Evolutionary conservation across 2,329 filamentous ascomycete genomes (phyloP).

Genomic region (Aspergillus amoenus): DNA sequence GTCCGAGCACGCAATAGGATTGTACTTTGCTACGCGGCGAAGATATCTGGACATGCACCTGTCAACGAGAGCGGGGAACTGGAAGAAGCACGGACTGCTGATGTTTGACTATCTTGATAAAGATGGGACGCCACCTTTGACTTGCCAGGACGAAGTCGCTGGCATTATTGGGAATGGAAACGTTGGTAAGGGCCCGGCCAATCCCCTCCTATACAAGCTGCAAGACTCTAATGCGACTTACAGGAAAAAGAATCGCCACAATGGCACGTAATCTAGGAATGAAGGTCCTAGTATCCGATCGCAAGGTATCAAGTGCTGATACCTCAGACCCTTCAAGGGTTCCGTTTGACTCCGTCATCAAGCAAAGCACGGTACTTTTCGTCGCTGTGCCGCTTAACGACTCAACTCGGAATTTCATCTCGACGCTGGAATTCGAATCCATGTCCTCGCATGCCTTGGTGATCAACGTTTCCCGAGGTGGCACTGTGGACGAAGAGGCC

Average conservation of each 20-base stretch:
- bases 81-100: conserved; percentile 41
- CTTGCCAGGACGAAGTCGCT: conserved; percentile 49
- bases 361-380: conserved; percentile 31
- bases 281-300: conserved; percentile 50
- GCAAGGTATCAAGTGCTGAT: conserved; percentile 36
- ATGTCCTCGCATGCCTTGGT: conserved; percentile 49
- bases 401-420: conserved; percentile 36
- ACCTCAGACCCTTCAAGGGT: conserved; percentile 12
- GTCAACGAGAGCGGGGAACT: conserved; percentile 38
- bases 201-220: not conserved
- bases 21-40: conserved; percentile 50
- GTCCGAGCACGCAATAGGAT: conserved; percentile 51
- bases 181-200: conserved; percentile 34
- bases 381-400: conserved; percentile 31
- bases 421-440: conserved; percentile 40
- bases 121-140: conserved; percentile 41
- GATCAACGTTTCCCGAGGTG: conserved; percentile 52
- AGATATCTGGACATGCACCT: conserved; percentile 40
- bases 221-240: not conserved
- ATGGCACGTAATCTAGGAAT: conserved; percentile 50
- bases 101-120: conserved; percentile 28
- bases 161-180: conserved; percentile 53
- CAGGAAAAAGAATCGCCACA: conserved; percentile 44
- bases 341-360: conserved; percentile 31
- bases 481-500: conserved; percentile 52